Conservation (phyloP, 352 stramenopile genomes). For the Globisporangium emineosum region DNA sequence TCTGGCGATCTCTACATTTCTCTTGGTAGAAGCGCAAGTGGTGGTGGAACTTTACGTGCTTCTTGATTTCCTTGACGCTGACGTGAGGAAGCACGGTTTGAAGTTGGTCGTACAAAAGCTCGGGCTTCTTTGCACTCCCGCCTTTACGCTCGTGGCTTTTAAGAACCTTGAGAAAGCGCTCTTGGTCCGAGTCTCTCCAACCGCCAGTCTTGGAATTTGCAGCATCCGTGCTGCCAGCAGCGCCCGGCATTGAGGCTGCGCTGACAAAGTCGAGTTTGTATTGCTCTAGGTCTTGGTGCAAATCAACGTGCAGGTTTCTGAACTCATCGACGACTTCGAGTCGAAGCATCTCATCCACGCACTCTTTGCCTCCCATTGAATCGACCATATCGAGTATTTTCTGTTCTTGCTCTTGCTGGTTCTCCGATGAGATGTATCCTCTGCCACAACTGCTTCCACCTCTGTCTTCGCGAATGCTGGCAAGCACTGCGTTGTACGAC, state of each 20-base stretch:
- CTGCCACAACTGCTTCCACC: background rate
- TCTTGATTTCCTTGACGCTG: slow-evolving; percentile 34
- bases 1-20: slow-evolving; percentile 47
- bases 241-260: slow-evolving; percentile 30
- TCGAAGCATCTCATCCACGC: slow-evolving; percentile 40
- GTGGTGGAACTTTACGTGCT: slow-evolving; percentile 62
- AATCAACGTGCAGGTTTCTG: slow-evolving; percentile 20
- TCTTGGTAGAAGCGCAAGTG: slow-evolving; percentile 49
- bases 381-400: slow-evolving; percentile 20
- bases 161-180: slow-evolving; percentile 56
- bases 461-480: slow-evolving; percentile 20
- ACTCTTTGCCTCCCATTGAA: slow-evolving; percentile 19
- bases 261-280: slow-evolving; percentile 40
- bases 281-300: slow-evolving; percentile 28
- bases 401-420: slow-evolving; percentile 22
- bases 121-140: slow-evolving; percentile 32
- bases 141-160: slow-evolving; percentile 41
- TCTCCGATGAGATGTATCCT: background rate
- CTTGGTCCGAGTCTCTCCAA: slow-evolving; percentile 48
- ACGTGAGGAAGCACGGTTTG: slow-evolving; percentile 38
- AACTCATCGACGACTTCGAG: slow-evolving; percentile 42
- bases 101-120: slow-evolving; percentile 64
- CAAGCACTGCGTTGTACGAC: slow-evolving; percentile 31
- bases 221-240: slow-evolving; percentile 29
- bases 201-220: slow-evolving; percentile 38